Conservation (phyloP, 1,284 basidiomycete species). For the Fomitiporia mediterranea region DNA sequence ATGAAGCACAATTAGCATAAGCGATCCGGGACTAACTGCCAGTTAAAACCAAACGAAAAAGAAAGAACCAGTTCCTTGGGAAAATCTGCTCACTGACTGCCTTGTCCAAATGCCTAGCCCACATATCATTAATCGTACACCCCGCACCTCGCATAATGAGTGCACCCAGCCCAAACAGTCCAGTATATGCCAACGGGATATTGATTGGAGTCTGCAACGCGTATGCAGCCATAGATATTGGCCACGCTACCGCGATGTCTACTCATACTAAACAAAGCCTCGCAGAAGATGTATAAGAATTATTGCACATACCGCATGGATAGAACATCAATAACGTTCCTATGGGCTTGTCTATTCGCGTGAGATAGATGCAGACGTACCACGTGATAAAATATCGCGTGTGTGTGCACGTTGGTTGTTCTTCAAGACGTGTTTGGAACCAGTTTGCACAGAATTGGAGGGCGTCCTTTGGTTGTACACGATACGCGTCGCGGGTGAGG, state of each 20-base stretch:
- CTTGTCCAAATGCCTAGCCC: constrained; percentile 90
- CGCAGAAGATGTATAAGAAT: too few relatives aligned
- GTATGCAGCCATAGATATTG: constrained; percentile 91
- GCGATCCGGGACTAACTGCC: too few relatives aligned
- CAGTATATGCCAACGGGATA: constrained; percentile 69
- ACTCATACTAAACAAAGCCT: too few relatives aligned
- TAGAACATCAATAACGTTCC: too few relatives aligned
- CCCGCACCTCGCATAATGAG: constrained; percentile 97
- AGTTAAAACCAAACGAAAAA: too few relatives aligned
- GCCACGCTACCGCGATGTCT: too few relatives aligned
- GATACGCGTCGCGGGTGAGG: constrained; percentile 80
- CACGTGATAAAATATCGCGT: constrained; percentile 54
- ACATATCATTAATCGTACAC: constrained; percentile 99
- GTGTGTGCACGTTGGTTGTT: constrained; percentile 73
- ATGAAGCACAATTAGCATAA: background rate
- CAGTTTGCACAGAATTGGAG: constrained; percentile 95
- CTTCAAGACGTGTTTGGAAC: constrained; percentile 86
- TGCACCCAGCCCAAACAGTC: constrained; percentile 87
- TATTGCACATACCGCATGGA: too few relatives aligned
- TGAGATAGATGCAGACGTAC: too few relatives aligned
- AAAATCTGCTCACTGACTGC: constrained; percentile 88
- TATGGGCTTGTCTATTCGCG: too few relatives aligned
- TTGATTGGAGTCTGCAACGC: constrained; percentile 61
- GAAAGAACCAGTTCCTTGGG: too few relatives aligned
- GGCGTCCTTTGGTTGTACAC: constrained; percentile 82